Base-by-base conservation (phyloP, 768 basidiomycete species). In the Phlebiopsis flavidoalba region DNA sequence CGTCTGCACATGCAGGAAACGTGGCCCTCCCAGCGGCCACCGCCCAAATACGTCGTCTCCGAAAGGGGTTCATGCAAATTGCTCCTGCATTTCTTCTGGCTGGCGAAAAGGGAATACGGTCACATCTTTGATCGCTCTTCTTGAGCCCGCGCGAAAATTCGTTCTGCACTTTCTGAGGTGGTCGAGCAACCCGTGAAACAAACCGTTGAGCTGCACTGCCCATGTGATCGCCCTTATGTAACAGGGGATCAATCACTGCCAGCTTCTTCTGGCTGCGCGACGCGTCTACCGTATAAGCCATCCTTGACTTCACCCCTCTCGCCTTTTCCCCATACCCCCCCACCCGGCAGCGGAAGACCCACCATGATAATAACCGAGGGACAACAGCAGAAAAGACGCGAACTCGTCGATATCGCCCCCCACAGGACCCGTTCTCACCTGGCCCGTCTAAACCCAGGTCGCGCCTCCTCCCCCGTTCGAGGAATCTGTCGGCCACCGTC, bases 351-450 rank as follows among this genome's bases (percentile, higher is more conserved):
- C 26, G 26, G 26, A n/a, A 43, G 40, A 17, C 40, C 40, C 40
- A 43, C 40, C 40, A 11, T 26, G 31, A 60, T 55, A 31, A 54
- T 60, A 21, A 47, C 54, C 46, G 51, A 24, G 22, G n/a, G 53
- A 60, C 59, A 45, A 60, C 59, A 43, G 40, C 10, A 60, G 54
- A 46, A 62, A 58, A 50, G 48, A 48, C 26, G 50, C 35, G 15
- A 24, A 17, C 48, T 49, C 11, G 48, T 49, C 37, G 40, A 22
- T 21, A 37, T 22, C 43, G 19, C 37, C 19, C 53, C 37, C 36
- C 54, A 19, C 54, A 22, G 37, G 54, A n/a, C 33, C 24, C 54
- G 21, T 12, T 43, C 11, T 55, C 54, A 4, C 19, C 35, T 17
- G 37, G 54, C n/a, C 36, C 17, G 7, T 45, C 43, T 7, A 43